A percentile compares a stretch with the other conserved stretches of the same genome.
Evolutionary conservation across 371 early-diverging fungal genomes (phyloP).

Genomic region (Mucor circinelloides): DNA sequence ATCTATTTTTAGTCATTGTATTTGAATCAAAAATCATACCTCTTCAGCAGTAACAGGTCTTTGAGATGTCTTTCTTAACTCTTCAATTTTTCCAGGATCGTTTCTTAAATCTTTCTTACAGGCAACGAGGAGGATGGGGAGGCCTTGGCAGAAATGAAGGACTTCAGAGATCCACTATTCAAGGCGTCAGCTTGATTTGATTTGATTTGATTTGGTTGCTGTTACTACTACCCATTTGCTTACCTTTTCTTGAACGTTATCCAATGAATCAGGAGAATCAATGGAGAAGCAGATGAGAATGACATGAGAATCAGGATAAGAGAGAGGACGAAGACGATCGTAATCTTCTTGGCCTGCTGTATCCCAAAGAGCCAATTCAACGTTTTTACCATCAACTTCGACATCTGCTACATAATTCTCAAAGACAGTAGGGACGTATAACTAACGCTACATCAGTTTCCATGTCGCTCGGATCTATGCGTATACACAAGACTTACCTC

Average conservation of each 20-base stretch:
- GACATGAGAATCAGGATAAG: constrained; percentile 91
- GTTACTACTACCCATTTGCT: background rate
- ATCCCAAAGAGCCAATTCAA: constrained; percentile 87
- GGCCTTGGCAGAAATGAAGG: constrained; percentile 82
- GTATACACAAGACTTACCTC: constrained; percentile 55
- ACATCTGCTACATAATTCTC: constrained; percentile 96
- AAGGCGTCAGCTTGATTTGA: background rate
- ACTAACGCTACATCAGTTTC: constrained; percentile 32
- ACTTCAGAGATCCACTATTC: constrained; percentile 92
- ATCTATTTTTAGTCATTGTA: background rate
- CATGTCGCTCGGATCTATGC: background rate
- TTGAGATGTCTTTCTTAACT: constrained; percentile 74
- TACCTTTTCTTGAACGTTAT: constrained; percentile 81
- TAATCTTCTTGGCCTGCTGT: constrained; percentile 94
- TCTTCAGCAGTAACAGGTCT: constrained; percentile 80
- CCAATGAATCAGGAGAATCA: constrained; percentile 86
- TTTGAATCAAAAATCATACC: constrained; percentile 40
- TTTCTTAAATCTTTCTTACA: constrained; percentile 91
- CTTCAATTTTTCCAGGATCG: constrained; percentile 76
- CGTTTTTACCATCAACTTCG: constrained; percentile 60
- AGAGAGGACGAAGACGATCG: constrained; percentile 89
- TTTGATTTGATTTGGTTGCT: no score
- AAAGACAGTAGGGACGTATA: constrained; percentile 93
- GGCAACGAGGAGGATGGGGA: constrained; percentile 88
- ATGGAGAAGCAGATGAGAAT: constrained; percentile 86